Percentiles rank a stretch among this genome's conserved stretches.
Evolutionary conservation across 306 rosid species (phyloP).

Genomic region (Lathyrus aphaca): DNA sequence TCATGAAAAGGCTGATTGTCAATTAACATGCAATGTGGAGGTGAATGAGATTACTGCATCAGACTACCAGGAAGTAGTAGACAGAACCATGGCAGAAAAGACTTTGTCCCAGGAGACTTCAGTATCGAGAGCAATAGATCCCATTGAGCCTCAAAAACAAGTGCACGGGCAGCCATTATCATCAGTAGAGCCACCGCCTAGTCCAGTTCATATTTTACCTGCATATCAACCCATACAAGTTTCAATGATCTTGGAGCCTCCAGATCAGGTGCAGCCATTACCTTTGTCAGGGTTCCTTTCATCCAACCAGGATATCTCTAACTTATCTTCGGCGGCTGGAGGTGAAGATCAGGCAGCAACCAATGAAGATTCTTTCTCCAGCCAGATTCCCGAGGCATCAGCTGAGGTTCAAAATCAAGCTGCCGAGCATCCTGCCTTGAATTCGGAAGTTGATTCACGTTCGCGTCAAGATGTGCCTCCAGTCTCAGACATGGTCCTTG

Average conservation of each 20-base stretch:
- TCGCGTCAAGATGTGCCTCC: conserved; percentile 33
- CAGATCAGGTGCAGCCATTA: conserved; percentile 34
- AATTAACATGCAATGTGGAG: conserved; percentile 19
- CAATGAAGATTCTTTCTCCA: conserved; percentile 31
- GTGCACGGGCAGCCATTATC: conserved; percentile 39
- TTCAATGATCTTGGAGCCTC: conserved; percentile 34
- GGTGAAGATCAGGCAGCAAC: conserved; percentile 16
- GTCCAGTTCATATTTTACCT: conserved; percentile 27
- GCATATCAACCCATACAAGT: conserved; percentile 26
- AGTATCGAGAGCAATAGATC: conserved; percentile 36
- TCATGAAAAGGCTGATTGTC: conserved; percentile 42
- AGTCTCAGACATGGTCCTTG: conserved; percentile 35
- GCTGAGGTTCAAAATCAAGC: conserved; percentile 39
- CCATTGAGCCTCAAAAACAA: conserved; percentile 44
- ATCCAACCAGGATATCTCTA: conserved; percentile 36
- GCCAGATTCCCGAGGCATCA: conserved; percentile 37
- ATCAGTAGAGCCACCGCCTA: conserved; percentile 40
- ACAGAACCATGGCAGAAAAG: conserved; percentile 37
- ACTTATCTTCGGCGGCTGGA: conserved; percentile 32
- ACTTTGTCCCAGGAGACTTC: conserved; percentile 43
- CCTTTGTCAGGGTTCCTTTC: conserved; percentile 36
- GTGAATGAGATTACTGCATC: conserved; percentile 38
- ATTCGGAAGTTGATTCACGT: conserved; percentile 34
- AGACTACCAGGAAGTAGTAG: conserved; percentile 47
- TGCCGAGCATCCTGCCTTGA: conserved; percentile 28